Conservation (phyloP, 257 asterid genomes). For the Rubia yunnanensis region DNA sequence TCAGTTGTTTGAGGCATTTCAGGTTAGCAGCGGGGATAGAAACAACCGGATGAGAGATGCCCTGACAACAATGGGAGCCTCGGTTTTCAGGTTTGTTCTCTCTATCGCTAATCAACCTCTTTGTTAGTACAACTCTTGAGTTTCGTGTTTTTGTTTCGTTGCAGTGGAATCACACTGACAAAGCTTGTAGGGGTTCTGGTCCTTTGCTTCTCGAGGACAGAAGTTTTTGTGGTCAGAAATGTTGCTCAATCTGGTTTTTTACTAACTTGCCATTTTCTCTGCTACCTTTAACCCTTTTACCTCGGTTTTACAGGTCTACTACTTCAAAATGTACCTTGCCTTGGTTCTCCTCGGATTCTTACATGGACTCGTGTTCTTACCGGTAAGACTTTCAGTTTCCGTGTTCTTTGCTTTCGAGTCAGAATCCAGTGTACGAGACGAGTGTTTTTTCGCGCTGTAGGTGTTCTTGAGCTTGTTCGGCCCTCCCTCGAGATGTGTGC, state of each 20-base stretch:
- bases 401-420: not conserved
- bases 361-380: slow-evolving; percentile 80
- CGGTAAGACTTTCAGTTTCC: slow-evolving; percentile 45
- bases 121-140: not conserved
- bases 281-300: not conserved
- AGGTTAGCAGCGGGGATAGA: slow-evolving; percentile 89
- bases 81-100: slow-evolving; percentile 74
- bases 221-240: slow-evolving; percentile 79
- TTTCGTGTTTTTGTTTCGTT: not conserved
- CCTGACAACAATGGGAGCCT: slow-evolving; percentile 94
- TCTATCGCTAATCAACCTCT: not conserved
- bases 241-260: not conserved
- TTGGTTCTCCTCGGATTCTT: slow-evolving; percentile 89
- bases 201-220: slow-evolving; percentile 77
- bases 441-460: too few species aligned
- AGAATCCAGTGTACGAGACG: too few species aligned
- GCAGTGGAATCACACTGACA: slow-evolving; percentile 97
- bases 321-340: slow-evolving; percentile 87
- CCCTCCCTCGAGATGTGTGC: slow-evolving; percentile 93
- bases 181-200: slow-evolving; percentile 98
- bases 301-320: slow-evolving; percentile 64
- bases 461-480: slow-evolving; percentile 89
- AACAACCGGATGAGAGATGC: slow-evolving; percentile 93
- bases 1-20: not conserved
- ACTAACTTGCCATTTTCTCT: not conserved